A percentile compares a stretch with the other conserved stretches of the same genome.
These are phyloP conservation scores for Metschnikowia corniflorae DNA, from an alignment of 805 yeast genomes.

Conservation along the genomic window DNA sequence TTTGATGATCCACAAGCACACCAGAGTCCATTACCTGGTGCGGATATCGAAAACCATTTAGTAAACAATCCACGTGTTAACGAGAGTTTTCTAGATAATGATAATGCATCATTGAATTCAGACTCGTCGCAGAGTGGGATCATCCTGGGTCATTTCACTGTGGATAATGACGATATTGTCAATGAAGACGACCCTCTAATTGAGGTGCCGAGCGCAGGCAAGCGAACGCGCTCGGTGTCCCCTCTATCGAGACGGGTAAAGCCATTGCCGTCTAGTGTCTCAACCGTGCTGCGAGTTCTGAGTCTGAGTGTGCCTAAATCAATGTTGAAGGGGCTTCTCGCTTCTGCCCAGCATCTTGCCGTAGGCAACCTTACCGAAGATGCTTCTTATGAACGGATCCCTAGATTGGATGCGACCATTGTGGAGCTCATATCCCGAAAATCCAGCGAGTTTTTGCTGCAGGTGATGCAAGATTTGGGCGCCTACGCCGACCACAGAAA, in stretches of 20 bases:
- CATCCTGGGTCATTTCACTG: conserved; percentile 16
- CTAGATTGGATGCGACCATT: conserved; percentile 13
- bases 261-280: background rate
- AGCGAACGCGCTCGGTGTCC: background rate
- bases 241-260: no score
- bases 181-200: background rate
- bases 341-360: conserved; percentile 14
- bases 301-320: background rate
- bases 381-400: background rate
- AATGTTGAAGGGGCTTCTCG: conserved; percentile 12
- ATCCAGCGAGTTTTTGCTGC: conserved; percentile 30
- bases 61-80: no score
- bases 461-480: conserved; percentile 30
- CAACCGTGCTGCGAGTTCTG: background rate
- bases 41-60: background rate
- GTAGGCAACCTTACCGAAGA: background rate
- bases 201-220: background rate
- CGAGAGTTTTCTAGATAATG: background rate
- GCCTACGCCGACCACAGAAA: conserved; percentile 36
- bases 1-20: conserved; percentile 4
- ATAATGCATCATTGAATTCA: conserved; percentile 2
- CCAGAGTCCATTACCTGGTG: background rate
- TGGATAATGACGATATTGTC: conserved; percentile 12
- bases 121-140: conserved; percentile 8
- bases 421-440: conserved; percentile 23